These are phyloP conservation scores for Sicyos edulis DNA, from an alignment of 306 rosid species.

Conservation along the genomic window DNA sequence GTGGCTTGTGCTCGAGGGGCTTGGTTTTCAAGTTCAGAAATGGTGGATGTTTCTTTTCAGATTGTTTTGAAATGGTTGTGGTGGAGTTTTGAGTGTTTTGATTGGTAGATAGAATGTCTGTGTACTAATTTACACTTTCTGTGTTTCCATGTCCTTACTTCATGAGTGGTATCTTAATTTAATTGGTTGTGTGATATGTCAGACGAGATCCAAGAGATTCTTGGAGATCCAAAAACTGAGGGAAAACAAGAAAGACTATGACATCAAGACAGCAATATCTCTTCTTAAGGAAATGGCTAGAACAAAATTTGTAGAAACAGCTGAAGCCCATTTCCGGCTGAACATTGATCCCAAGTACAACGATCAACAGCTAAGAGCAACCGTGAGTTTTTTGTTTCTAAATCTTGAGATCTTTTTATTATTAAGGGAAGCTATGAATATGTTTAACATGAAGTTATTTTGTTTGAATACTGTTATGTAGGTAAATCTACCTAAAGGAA, in stretches of 20 bases:
- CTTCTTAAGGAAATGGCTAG: slow-evolving; percentile 62
- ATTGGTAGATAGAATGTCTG: not conserved
- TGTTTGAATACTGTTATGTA: slow-evolving; percentile 24
- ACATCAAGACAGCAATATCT: slow-evolving; percentile 62
- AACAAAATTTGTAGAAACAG: slow-evolving; percentile 76
- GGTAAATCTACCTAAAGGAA: slow-evolving; percentile 97
- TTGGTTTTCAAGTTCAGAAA: not conserved
- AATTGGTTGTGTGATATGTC: slow-evolving; percentile 23
- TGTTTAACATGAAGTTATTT: not conserved
- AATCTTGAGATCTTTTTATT: slow-evolving; percentile 20
- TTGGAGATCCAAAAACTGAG: slow-evolving; percentile 87
- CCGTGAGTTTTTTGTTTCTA: slow-evolving; percentile 48
- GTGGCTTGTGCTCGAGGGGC: not conserved
- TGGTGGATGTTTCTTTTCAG: slow-evolving; percentile 1
- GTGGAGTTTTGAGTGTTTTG: not conserved
- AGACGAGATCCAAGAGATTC: slow-evolving; percentile 89
- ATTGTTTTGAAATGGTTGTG: not conserved
- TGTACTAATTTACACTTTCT: not conserved
- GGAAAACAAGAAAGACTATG: slow-evolving; percentile 79
- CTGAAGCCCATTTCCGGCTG: slow-evolving; percentile 98
- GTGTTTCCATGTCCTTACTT: not conserved
- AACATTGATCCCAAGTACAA: slow-evolving; percentile 96
- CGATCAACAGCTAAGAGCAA: slow-evolving; percentile 95
- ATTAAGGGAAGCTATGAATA: not conserved
- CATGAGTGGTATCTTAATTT: slow-evolving; percentile 8